These are phyloP conservation scores for Thalassiosira profunda DNA, from an alignment of 108 stramenopile species.

Conservation along the genomic window DNA sequence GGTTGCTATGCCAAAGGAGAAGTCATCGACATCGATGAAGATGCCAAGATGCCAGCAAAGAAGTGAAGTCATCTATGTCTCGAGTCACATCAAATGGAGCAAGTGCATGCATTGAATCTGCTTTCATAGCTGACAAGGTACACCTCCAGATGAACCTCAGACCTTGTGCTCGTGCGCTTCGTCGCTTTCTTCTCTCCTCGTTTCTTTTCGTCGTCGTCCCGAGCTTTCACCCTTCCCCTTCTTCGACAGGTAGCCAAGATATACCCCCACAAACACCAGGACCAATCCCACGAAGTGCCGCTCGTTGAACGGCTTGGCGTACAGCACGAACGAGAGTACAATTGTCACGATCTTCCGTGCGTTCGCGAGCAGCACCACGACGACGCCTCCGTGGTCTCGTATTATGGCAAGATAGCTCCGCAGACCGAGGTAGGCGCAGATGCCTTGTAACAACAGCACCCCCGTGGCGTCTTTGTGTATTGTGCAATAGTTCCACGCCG, in stretches of 20 bases:
- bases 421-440: constrained; percentile 41
- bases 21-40: too few species aligned
- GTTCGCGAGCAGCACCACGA: constrained; percentile 37
- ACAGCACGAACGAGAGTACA: constrained; percentile 35
- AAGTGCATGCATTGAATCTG: too few species aligned
- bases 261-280: constrained; percentile 39
- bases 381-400: constrained; percentile 41
- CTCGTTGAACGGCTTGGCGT: constrained; percentile 44
- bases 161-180: constrained; percentile 31
- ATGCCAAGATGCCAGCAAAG: too few species aligned
- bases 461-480: constrained; percentile 12
- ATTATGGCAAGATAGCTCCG: constrained; percentile 44
- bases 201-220: neutral
- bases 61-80: too few species aligned
- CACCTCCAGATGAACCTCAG: too few species aligned
- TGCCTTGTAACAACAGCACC: constrained; percentile 21
- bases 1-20: too few species aligned
- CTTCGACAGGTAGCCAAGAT: constrained; percentile 34
- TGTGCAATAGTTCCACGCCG: constrained; percentile 22
- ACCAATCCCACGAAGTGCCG: constrained; percentile 28
- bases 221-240: constrained; percentile 2
- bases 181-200: neutral
- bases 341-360: constrained; percentile 48
- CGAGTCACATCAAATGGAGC: too few species aligned
- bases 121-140: too few species aligned